A percentile compares a stretch with the other conserved stretches of the same genome.
phyloP scores from a whole-genome alignment of 169 alveolate species.

The Cardiosporidium cionae region DNA sequence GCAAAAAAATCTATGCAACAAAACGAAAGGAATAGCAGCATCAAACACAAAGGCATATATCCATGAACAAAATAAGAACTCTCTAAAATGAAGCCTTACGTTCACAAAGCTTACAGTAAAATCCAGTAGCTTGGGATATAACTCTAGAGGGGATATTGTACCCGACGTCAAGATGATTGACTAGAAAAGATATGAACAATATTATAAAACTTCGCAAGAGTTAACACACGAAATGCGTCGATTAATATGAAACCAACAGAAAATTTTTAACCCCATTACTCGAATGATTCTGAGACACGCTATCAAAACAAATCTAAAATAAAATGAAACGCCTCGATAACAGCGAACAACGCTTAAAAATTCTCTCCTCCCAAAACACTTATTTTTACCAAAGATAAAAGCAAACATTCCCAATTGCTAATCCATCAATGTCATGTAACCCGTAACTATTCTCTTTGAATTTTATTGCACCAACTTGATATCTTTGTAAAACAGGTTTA shows the following conservation, averaged over 20 bases:
- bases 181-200: slow-evolving; percentile 43
- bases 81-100: neutral
- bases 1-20: neutral
- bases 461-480: slow-evolving; percentile 1
- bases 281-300: too few relatives aligned
- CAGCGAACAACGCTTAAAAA: too few relatives aligned
- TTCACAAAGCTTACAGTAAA: slow-evolving; percentile 47
- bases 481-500: slow-evolving; percentile 78
- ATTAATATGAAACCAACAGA: too few relatives aligned
- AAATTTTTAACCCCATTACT: too few relatives aligned
- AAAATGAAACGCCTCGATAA: too few relatives aligned
- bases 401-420: neutral
- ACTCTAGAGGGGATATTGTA: slow-evolving; percentile 92
- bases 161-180: slow-evolving; percentile 93
- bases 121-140: slow-evolving; percentile 84
- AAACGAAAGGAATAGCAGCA: neutral
- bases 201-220: too few relatives aligned
- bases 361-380: too few relatives aligned
- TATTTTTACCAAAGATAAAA: too few relatives aligned
- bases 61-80: neutral
- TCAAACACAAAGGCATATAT: neutral
- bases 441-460: too few relatives aligned
- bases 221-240: too few relatives aligned
- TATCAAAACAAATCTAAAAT: too few relatives aligned
- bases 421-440: neutral